Evolutionary conservation across 2,329 filamentous ascomycete species (phyloP).

Genomic region (Exophiala phaeomuriformis): DNA sequence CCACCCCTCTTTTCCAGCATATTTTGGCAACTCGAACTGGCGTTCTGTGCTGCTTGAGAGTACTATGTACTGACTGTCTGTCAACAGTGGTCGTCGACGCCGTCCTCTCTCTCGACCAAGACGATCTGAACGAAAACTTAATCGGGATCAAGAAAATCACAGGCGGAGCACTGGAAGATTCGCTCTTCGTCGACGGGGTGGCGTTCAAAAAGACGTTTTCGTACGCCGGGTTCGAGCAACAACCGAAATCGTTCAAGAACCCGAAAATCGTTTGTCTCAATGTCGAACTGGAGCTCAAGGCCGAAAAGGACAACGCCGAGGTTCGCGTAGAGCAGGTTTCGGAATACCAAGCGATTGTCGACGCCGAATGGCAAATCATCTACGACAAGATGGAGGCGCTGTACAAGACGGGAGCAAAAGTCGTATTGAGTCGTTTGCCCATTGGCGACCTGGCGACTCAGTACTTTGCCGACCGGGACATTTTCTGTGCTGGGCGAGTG

Average conservation of each 20-base stretch:
- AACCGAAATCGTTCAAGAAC: constrained; percentile 89
- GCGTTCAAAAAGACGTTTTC: constrained; percentile 99
- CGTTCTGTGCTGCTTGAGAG: too few relatives aligned
- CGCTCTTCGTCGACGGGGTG: constrained; percentile 93
- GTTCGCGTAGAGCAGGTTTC: constrained; percentile 96
- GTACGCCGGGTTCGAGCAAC: constrained; percentile 98
- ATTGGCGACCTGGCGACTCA: constrained; percentile 97
- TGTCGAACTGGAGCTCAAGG: constrained; percentile 96
- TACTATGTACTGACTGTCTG: constrained; percentile 9
- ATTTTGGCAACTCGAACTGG: too few relatives aligned
- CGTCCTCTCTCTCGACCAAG: constrained; percentile 88
- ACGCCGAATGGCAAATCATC: constrained; percentile 99
- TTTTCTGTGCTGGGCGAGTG: constrained; percentile 96
- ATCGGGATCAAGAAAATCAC: constrained; percentile 98
- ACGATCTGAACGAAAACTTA: constrained; percentile 93
- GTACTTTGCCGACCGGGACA: constrained; percentile 88
- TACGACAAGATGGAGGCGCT: constrained; percentile 98
- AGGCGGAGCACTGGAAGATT: constrained; percentile 90
- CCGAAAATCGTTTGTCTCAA: constrained; percentile 97
- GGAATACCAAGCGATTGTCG: constrained; percentile 98
- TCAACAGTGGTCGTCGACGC: constrained; percentile 88
- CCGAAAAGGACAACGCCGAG: constrained; percentile 98
- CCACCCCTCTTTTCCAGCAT: too few relatives aligned
- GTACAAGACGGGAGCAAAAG: constrained; percentile 89
- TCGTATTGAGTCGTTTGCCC: constrained; percentile 92